A percentile compares a stretch with the other conserved stretches of the same genome.
phyloP scores from a whole-genome alignment of 2,329 filamentous ascomycete genomes.

The Colletotrichum gigasporum region DNA sequence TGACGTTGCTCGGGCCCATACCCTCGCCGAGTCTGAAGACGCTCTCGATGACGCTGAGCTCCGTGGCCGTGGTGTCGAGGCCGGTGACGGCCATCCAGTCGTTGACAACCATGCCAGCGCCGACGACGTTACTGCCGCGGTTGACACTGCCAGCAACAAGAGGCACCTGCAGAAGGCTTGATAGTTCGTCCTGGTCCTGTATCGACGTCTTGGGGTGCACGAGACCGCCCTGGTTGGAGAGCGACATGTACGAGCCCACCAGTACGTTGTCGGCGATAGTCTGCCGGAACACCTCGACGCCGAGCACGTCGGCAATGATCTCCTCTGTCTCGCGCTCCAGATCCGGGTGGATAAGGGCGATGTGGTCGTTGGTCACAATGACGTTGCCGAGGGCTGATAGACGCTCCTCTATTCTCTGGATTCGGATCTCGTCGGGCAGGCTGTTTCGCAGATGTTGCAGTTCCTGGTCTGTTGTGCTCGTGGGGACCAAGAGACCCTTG shows the following conservation, averaged over 20 bases:
- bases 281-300: slow-evolving; percentile 91
- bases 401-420: slow-evolving; percentile 97
- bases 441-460: slow-evolving; percentile 96
- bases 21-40: slow-evolving; percentile 96
- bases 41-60: slow-evolving; percentile 94
- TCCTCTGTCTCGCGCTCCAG: slow-evolving; percentile 98
- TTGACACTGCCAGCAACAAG: slow-evolving; percentile 95
- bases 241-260: slow-evolving; percentile 94
- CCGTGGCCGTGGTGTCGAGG: slow-evolving; percentile 92
- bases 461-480: slow-evolving; percentile 96
- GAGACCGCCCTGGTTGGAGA: slow-evolving; percentile 95
- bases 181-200: slow-evolving; percentile 97
- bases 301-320: slow-evolving; percentile 94
- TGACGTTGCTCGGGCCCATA: slow-evolving; percentile 79
- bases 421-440: slow-evolving; percentile 89
- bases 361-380: slow-evolving; percentile 96
- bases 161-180: slow-evolving; percentile 91
- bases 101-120: slow-evolving; percentile 95
- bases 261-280: slow-evolving; percentile 97
- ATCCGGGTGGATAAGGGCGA: slow-evolving; percentile 95
- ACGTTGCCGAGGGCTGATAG: slow-evolving; percentile 96
- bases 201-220: slow-evolving; percentile 98
- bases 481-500: slow-evolving; percentile 95
- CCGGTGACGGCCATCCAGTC: slow-evolving; percentile 95
- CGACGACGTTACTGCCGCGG: slow-evolving; percentile 92